Percentiles rank a stretch among this genome's conserved stretches.
These are phyloP conservation scores for Rhexocercosporidium sp. DNA, from an alignment of 2,329 filamentous ascomycete species.

Conservation along the genomic window DNA sequence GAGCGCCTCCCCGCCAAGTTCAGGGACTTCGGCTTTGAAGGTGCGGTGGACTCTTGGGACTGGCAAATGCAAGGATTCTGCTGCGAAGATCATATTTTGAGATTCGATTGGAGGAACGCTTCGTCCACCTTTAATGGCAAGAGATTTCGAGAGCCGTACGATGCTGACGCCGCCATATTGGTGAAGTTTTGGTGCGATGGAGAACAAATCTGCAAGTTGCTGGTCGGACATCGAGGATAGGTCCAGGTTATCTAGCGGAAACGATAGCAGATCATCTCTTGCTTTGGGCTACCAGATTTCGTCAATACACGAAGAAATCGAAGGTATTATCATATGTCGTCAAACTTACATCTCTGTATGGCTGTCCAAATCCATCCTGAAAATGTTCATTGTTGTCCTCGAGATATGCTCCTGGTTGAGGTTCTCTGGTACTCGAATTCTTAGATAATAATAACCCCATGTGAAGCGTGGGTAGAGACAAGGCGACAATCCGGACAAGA, in stretches of 20 bases:
- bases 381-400: neutral
- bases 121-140: constrained; percentile 14
- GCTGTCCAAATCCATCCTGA: constrained; percentile 15
- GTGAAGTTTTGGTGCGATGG: constrained; percentile 17
- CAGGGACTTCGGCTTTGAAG: constrained; percentile 14
- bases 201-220: constrained; percentile 15
- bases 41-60: constrained; percentile 17
- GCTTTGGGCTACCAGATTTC: constrained; percentile 12
- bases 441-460: neutral
- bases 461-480: neutral
- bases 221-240: constrained; percentile 15
- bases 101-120: constrained; percentile 7
- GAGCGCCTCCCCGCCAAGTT: neutral
- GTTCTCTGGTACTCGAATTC: neutral
- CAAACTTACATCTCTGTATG: constrained; percentile 16
- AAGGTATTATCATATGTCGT: neutral
- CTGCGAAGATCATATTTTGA: constrained; percentile 15
- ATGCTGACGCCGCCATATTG: constrained; percentile 2
- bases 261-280: constrained; percentile 14
- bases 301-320: constrained; percentile 4
- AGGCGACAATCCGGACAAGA: neutral
- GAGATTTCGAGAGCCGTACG: constrained; percentile 16
- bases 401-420: neutral
- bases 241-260: constrained; percentile 12
- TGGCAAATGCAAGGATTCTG: constrained; percentile 10